phyloP scores from a whole-genome alignment of 1,284 basidiomycete genomes.

The Ganoderma lingzhi region DNA sequence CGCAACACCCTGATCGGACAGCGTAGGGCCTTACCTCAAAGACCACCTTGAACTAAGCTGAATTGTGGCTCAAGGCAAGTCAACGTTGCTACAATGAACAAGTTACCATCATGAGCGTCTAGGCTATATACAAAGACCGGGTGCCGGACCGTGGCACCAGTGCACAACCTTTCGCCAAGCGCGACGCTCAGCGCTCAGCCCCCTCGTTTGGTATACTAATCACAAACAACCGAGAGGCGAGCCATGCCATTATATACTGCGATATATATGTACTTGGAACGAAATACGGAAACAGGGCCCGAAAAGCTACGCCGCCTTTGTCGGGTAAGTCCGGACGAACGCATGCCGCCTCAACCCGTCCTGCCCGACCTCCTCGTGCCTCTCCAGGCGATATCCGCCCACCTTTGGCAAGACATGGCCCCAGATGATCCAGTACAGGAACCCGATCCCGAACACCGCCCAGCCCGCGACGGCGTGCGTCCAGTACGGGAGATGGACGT shows the following conservation, averaged over 20 bases:
- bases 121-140: too few species aligned
- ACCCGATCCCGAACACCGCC: conserved; percentile 56
- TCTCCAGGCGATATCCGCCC: conserved; percentile 55
- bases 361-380: conserved; percentile 53
- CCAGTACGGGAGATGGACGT: conserved; percentile 68
- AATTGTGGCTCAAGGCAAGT: too few species aligned
- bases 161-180: too few species aligned
- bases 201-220: too few species aligned
- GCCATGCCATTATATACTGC: background rate
- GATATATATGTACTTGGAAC: background rate
- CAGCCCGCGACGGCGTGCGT: conserved; percentile 57
- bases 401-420: conserved; percentile 57
- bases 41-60: too few species aligned
- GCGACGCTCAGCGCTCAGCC: too few species aligned
- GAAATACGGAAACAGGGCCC: background rate
- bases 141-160: too few species aligned
- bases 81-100: too few species aligned
- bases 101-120: too few species aligned
- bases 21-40: too few species aligned
- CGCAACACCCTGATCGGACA: too few species aligned
- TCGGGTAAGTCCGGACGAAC: background rate
- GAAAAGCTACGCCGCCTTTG: background rate
- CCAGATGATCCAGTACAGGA: conserved; percentile 66
- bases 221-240: background rate
- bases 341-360: conserved; percentile 47